Conservation (phyloP, 1,284 basidiomycete genomes). For the Cyathus olla region DNA sequence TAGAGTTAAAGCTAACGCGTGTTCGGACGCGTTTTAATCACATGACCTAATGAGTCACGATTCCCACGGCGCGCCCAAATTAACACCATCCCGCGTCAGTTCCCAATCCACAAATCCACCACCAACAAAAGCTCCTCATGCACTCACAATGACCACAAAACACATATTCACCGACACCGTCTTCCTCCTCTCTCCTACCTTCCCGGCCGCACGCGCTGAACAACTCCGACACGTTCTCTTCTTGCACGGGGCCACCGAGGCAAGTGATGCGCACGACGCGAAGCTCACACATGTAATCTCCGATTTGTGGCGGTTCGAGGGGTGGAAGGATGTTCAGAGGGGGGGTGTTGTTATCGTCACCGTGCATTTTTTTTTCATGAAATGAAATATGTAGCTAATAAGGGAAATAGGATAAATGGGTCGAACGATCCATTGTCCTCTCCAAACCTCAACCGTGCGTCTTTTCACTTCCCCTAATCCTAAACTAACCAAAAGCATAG, state of each 20-base stretch:
- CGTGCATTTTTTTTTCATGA: constrained; percentile 37
- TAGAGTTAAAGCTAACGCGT: too few relatives aligned
- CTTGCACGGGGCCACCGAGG: constrained; percentile 52
- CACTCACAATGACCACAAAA: too few relatives aligned
- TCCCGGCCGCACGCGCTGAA: background rate
- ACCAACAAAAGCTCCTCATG: too few relatives aligned
- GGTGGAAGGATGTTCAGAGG: constrained; percentile 50
- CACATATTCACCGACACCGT: too few relatives aligned
- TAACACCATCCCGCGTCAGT: too few relatives aligned
- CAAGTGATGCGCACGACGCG: constrained; percentile 38
- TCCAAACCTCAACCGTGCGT: constrained; percentile 69
- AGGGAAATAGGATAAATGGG: constrained; percentile 67
- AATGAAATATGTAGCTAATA: constrained; percentile 6
- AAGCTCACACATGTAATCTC: constrained; percentile 58
- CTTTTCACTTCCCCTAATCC: background rate
- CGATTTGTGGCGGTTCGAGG: constrained; percentile 65
- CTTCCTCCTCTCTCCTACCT: too few relatives aligned
- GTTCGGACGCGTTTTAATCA: too few relatives aligned
- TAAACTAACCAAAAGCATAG: constrained; percentile 30
- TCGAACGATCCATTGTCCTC: constrained; percentile 71
- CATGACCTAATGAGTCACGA: too few relatives aligned
- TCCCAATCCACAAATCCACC: too few relatives aligned
- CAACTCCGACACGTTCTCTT: background rate
- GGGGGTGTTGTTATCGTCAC: constrained; percentile 52
- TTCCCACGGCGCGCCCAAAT: too few relatives aligned